Evolutionary conservation across 441 rosid genomes (phyloP).

Genomic region (Metrosideros polymorpha): DNA sequence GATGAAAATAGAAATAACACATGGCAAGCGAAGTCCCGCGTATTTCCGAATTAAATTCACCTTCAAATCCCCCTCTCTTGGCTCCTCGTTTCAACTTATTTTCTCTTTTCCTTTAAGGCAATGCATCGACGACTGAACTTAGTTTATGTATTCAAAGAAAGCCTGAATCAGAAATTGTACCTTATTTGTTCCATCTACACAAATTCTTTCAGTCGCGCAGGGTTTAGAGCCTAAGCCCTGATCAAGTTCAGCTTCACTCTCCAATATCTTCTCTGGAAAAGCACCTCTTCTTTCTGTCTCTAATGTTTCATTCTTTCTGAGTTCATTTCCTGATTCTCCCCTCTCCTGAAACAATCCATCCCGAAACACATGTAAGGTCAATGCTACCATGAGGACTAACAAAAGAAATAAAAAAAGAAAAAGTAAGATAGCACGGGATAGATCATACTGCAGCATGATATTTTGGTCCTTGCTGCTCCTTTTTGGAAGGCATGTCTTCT

Average conservation of each 20-base stretch:
- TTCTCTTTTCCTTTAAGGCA: not conserved
- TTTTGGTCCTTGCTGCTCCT: slow-evolving; percentile 38
- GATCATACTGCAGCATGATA: slow-evolving; percentile 31
- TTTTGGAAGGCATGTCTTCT: slow-evolving; percentile 25
- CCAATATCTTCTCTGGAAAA: slow-evolving; percentile 11
- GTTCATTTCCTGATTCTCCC: slow-evolving; percentile 23
- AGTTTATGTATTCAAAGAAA: not conserved
- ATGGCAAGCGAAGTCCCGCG: not conserved
- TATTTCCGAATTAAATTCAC: not conserved
- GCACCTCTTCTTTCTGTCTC: slow-evolving; percentile 14
- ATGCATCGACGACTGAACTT: not conserved
- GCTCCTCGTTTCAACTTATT: not conserved
- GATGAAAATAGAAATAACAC: not conserved
- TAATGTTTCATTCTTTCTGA: slow-evolving; percentile 20
- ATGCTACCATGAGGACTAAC: not conserved
- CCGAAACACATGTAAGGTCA: slow-evolving; percentile 15
- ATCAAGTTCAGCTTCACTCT: slow-evolving; percentile 15
- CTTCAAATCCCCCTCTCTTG: not conserved
- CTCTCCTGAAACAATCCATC: slow-evolving; percentile 24
- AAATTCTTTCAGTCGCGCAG: not conserved
- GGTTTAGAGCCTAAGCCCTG: slow-evolving; percentile 22
- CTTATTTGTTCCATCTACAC: slow-evolving; percentile 15
- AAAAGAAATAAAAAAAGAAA: not conserved
- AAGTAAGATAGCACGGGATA: not conserved
- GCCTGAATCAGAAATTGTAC: not conserved